Evolutionary conservation across 2,329 filamentous ascomycete genomes (phyloP).

Genomic region (Penicillium olsonii): DNA sequence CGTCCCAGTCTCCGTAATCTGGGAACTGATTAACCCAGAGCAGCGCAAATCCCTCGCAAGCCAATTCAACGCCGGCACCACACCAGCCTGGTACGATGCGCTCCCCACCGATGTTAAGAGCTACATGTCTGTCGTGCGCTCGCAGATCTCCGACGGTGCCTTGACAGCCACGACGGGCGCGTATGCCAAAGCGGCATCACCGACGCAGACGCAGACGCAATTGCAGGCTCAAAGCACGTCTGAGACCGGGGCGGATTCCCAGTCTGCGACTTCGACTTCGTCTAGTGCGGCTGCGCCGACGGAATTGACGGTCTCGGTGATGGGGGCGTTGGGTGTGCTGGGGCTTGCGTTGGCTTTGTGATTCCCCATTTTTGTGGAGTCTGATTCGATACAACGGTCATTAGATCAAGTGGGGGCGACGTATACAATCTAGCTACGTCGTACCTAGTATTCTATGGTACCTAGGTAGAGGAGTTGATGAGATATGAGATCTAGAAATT

Average conservation of each 20-base stretch:
- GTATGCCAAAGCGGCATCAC: slow-evolving; percentile 15
- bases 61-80: slow-evolving; percentile 34
- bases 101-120: slow-evolving; percentile 35
- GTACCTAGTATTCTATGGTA: background rate
- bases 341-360: slow-evolving; percentile 27
- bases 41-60: slow-evolving; percentile 33
- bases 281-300: slow-evolving; percentile 18
- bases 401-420: background rate
- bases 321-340: slow-evolving; percentile 26
- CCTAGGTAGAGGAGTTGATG: background rate
- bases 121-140: slow-evolving; percentile 34
- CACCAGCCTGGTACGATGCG: slow-evolving; percentile 34
- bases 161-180: slow-evolving; percentile 28
- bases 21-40: slow-evolving; percentile 30
- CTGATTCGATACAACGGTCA: background rate
- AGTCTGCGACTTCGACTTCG: slow-evolving; percentile 16
- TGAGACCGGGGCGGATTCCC: slow-evolving; percentile 6
- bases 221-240: slow-evolving; percentile 10
- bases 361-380: background rate
- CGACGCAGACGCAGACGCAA: slow-evolving; percentile 11
- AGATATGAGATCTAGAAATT: slow-evolving; percentile 6
- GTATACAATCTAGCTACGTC: background rate
- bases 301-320: slow-evolving; percentile 18
- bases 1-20: slow-evolving; percentile 32
- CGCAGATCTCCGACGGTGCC: slow-evolving; percentile 30